Evolutionary conservation across 306 rosid species (phyloP), one percentile per base, ranked within the genome.

Genomic region (Inga laurina): DNA sequence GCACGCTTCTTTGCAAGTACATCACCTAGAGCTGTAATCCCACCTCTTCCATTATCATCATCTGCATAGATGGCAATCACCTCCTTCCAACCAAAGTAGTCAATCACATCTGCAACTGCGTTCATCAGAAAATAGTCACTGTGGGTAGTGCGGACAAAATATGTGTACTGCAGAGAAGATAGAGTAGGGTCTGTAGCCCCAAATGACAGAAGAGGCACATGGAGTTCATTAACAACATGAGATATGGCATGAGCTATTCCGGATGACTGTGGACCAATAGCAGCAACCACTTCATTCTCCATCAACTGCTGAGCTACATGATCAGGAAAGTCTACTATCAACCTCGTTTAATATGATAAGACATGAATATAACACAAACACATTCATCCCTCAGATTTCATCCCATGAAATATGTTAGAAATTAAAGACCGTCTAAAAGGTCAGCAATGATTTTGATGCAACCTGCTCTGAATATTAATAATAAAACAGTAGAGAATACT

Each of bases 101-200:
- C 88, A 74, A 94, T 75, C 68, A 94, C 73, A 82, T 91, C 97
- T 82, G 98, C 92, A 72, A 94, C 43, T 59, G 94, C 98, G 70
- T 81, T 49, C 98, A 91, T 91, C 82, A 90, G 94, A 79, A 87
- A 89, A 77, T 88, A 84, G 88, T 93, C 98, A 77, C 76, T 94
- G 69, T 90, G 98, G 3, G 93, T 91, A 41, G 98, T 90, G 64
- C 97, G 93, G 51, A 94, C 57, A 24, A 93, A 93, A 83, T 84
- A 94, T 0, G 93, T 92, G 86, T 90, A 94, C 79, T 94, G 94
- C 70, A 89, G 87, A 13, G 98, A 80, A 54, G 97, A 81, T 35
- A 94, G 93, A 65, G 93, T 86, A 13, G 97, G 97, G 44, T 94
- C 94, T 14, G 98, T 94, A 15, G 98, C 93, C 69, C 85, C 97